Conservation (phyloP, 2,329 filamentous ascomycete genomes). For the Chrysosporium keratinophilum region DNA sequence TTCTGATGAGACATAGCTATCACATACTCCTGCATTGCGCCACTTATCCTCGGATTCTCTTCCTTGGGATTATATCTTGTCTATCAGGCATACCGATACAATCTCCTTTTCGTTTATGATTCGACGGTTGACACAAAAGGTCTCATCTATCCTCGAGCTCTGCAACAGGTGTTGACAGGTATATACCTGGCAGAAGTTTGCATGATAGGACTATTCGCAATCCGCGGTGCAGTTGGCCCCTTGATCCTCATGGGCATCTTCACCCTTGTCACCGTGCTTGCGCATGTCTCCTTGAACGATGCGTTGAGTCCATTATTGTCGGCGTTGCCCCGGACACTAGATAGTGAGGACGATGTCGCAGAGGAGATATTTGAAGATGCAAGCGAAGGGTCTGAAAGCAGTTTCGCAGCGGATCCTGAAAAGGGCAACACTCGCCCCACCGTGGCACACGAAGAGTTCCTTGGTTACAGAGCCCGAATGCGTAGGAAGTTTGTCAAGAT, state of each 20-base stretch:
- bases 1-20: constrained; percentile 46
- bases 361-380: constrained; percentile 3
- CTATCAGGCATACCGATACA: constrained; percentile 82
- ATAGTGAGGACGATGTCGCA: constrained; percentile 32
- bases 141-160: constrained; percentile 71
- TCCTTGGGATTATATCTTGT: constrained; percentile 67
- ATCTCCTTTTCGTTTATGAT: constrained; percentile 76
- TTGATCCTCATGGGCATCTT: constrained; percentile 67
- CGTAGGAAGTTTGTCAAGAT: constrained; percentile 13
- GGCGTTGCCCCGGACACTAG: constrained; percentile 61
- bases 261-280: constrained; percentile 62
- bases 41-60: constrained; percentile 71
- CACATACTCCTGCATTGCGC: constrained; percentile 77
- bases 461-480: constrained; percentile 12
- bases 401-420: neutral
- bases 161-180: constrained; percentile 74
- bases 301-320: constrained; percentile 41
- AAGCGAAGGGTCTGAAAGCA: neutral
- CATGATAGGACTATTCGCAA: constrained; percentile 72
- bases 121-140: constrained; percentile 77
- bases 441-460: neutral
- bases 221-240: constrained; percentile 54
- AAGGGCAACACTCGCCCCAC: neutral
- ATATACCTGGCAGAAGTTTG: constrained; percentile 76
- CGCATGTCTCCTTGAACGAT: constrained; percentile 51